Evolutionary conservation across 768 basidiomycete species (phyloP).

Genomic region (Mycena rebaudengoi): DNA sequence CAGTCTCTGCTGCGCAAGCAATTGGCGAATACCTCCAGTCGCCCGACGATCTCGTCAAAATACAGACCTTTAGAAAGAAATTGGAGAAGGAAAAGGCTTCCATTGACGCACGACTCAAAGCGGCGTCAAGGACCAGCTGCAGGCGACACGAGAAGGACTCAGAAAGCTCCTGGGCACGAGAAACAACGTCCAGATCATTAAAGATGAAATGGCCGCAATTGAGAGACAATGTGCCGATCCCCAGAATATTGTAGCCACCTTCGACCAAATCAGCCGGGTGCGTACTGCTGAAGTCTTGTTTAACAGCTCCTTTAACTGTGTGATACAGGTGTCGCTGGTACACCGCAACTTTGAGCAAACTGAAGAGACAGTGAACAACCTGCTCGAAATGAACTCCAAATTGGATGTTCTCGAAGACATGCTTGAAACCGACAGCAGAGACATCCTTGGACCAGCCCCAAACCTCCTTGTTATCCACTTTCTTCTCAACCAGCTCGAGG

Average conservation of each 20-base stretch:
- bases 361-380: constrained; percentile 93
- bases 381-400: constrained; percentile 90
- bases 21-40: constrained; percentile 92
- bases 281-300: constrained; percentile 33
- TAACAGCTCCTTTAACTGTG: background rate
- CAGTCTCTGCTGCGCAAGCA: constrained; percentile 84
- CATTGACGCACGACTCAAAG: constrained; percentile 90
- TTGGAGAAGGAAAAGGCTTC: constrained; percentile 96
- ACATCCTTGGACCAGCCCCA: constrained; percentile 86
- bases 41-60: constrained; percentile 92
- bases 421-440: constrained; percentile 75
- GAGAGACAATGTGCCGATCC: constrained; percentile 83
- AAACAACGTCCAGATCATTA: constrained; percentile 79
- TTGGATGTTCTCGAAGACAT: constrained; percentile 82
- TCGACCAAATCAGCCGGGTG: constrained; percentile 96
- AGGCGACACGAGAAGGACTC: constrained; percentile 88
- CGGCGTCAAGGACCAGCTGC: constrained; percentile 93
- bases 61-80: constrained; percentile 89
- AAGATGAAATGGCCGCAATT: constrained; percentile 86
- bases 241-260: constrained; percentile 79
- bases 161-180: constrained; percentile 82
- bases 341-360: constrained; percentile 96
- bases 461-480: constrained; percentile 92
- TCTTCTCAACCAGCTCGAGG: constrained; percentile 91
- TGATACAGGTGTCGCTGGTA: constrained; percentile 85